Conservation (phyloP, 352 stramenopile species). For the Globisporangium emineosum region DNA sequence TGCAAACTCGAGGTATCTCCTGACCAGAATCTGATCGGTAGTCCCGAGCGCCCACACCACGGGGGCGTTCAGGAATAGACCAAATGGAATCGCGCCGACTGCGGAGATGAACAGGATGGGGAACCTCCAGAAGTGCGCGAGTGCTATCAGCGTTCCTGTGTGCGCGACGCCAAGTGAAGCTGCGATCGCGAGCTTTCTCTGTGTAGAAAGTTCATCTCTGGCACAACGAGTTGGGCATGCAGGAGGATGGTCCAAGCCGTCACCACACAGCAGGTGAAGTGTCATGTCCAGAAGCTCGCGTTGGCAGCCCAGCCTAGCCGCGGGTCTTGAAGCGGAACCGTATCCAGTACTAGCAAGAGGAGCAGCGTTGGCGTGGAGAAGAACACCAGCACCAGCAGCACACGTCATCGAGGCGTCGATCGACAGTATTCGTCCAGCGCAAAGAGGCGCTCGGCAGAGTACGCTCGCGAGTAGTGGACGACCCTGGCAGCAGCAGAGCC, state of each 20-base stretch:
- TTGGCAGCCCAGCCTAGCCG: background rate
- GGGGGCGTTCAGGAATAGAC: background rate
- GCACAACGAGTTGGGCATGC: background rate
- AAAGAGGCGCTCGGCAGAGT: conserved; percentile 3
- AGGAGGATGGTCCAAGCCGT: background rate
- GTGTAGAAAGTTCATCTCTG: background rate
- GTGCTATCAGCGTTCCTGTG: background rate
- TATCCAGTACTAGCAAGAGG: background rate
- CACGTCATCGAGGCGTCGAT: background rate
- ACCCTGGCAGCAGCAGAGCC: no score
- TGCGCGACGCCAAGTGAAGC: background rate
- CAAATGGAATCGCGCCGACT: background rate
- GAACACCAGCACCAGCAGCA: background rate
- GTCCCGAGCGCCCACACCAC: background rate
- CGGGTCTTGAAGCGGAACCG: background rate
- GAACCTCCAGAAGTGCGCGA: background rate
- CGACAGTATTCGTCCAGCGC: conserved; percentile 2
- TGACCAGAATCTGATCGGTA: background rate
- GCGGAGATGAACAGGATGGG: background rate
- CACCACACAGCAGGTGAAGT: background rate
- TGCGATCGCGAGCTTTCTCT: no score
- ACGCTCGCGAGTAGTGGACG: background rate
- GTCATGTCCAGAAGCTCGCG: background rate
- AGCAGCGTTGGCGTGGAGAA: background rate
- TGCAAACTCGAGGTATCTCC: background rate